phyloP scores from a whole-genome alignment of 345 rosid species.

The Acer negundo region DNA sequence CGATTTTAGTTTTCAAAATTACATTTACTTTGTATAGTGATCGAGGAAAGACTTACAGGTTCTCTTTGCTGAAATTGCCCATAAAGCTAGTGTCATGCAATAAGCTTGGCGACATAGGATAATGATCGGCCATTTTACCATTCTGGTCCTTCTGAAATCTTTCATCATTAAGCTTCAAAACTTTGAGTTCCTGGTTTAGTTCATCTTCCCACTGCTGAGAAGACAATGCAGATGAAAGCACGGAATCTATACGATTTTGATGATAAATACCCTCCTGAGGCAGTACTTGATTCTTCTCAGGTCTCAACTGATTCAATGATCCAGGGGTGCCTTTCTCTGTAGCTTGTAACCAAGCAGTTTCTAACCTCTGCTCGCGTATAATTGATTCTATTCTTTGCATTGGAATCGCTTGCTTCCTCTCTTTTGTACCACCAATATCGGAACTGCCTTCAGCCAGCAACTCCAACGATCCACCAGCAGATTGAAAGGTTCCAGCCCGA shows the following conservation, averaged over 20 bases:
- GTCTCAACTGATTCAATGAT: constrained; percentile 56
- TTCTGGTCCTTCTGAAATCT: constrained; percentile 58
- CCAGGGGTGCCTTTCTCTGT: constrained; percentile 84
- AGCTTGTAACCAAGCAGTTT: constrained; percentile 96
- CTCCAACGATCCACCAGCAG: constrained; percentile 35
- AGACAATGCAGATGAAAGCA: constrained; percentile 47
- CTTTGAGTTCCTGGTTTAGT: constrained; percentile 64
- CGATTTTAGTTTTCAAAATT: neutral
- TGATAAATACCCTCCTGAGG: constrained; percentile 69
- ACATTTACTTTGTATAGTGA: constrained; percentile 8
- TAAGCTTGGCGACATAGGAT: constrained; percentile 83
- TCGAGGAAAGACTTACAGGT: constrained; percentile 58
- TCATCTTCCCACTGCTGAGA: constrained; percentile 78
- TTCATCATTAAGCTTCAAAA: constrained; percentile 57
- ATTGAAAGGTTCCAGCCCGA: constrained; percentile 28
- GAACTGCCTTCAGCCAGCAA: constrained; percentile 40
- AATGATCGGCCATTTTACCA: constrained; percentile 46
- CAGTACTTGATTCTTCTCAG: constrained; percentile 87
- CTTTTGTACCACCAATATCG: constrained; percentile 39
- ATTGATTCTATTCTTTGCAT: constrained; percentile 95
- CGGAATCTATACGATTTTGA: constrained; percentile 50
- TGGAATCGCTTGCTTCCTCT: constrained; percentile 56
- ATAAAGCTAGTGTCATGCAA: constrained; percentile 60
- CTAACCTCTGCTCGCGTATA: constrained; percentile 88
- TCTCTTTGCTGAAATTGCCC: constrained; percentile 63